Base-by-base conservation (phyloP, 1,284 basidiomycete species). In the Cutaneotrichosporon spelunceum region DNA sequence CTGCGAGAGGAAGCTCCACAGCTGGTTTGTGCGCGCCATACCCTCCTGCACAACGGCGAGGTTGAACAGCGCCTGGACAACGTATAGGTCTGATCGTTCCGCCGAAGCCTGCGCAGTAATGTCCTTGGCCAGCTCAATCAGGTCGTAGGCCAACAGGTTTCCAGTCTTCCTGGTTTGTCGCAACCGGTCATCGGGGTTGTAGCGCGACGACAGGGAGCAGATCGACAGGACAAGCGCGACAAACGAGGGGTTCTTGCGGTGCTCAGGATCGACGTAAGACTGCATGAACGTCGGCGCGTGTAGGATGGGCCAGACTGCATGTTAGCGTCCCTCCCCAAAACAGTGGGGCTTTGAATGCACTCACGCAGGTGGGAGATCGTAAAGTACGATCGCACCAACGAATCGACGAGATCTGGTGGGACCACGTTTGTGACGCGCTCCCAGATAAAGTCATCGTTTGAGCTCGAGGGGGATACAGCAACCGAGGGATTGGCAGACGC, bases 221-320 rank as follows among this genome's bases (percentile, higher is more conserved):
- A 73, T 66, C 3, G 71, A 69, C 19, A 70, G 61, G 14, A 73
- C 66, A 2, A 73, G 68, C 16, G 70, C 65, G 34, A 71, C 69
- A 47, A 73, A 73, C 6, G 70, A 70, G 21, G 70, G 68, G 52
- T 70, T 64, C 44, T 65, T 67, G 8, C 69, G 69, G 29, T 53
- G 55, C 36, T 64, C 53, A 7, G 66, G 60, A 33, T 63, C 61
- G 27, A 59, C 52, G 47, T 70, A 71, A 19, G 55, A 63, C 39
- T 66, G 59, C 70, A 73, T 69, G 57, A 71, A 71, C 21, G 69
- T 69, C 11, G 71, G 71, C 10, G 67, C 70, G 53, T 73, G 71
- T 6, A 73, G 61, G 36, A 73, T 70, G 7, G 71, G 71, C 70
- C 70, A 73, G 16, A 73, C 69, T 72, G 57, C 9, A 24, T 3